A percentile compares a stretch with the other conserved stretches of the same genome.
phyloP scores from a whole-genome alignment of 257 asterid species.

The Solanum bulbocastanum region DNA sequence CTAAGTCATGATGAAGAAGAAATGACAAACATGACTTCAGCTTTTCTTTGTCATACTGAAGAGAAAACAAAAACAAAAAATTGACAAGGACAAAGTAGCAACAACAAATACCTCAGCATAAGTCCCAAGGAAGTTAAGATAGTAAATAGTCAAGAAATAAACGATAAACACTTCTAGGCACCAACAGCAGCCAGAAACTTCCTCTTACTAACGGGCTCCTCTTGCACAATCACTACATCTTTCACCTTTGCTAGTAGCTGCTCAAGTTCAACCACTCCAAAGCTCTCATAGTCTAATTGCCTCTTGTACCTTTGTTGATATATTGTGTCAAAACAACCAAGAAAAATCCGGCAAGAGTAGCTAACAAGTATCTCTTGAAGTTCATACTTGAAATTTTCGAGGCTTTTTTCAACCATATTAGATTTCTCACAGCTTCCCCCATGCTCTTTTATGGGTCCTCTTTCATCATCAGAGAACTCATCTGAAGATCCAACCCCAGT shows the following conservation, averaged over 20 bases:
- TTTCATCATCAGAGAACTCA: conserved; percentile 62
- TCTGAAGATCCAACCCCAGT: conserved; percentile 46
- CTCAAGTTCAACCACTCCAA: conserved; percentile 62
- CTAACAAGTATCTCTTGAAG: conserved; percentile 90
- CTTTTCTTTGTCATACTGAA: neutral
- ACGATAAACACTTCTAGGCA: conserved; percentile 21
- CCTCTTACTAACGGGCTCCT: conserved; percentile 57
- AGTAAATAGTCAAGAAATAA: neutral
- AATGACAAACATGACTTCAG: neutral
- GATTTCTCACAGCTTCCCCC: conserved; percentile 12
- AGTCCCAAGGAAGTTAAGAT: neutral
- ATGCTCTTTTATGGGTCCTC: conserved; percentile 20
- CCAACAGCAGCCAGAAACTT: conserved; percentile 53
- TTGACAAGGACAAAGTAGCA: neutral
- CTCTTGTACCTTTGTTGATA: conserved; percentile 77
- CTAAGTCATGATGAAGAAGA: neutral
- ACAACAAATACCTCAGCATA: conserved; percentile 21
- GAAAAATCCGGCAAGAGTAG: conserved; percentile 57
- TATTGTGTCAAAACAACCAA: conserved; percentile 59
- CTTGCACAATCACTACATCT: conserved; percentile 63
- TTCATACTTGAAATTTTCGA: conserved; percentile 55
- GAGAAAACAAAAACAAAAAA: neutral
- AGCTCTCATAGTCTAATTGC: conserved; percentile 43
- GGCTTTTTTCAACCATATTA: conserved; percentile 18
- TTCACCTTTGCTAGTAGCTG: conserved; percentile 69